Evolutionary conservation across 1,284 basidiomycete genomes (phyloP), one percentile per base, ranked within the genome.

Genomic region (Athelia sp.): DNA sequence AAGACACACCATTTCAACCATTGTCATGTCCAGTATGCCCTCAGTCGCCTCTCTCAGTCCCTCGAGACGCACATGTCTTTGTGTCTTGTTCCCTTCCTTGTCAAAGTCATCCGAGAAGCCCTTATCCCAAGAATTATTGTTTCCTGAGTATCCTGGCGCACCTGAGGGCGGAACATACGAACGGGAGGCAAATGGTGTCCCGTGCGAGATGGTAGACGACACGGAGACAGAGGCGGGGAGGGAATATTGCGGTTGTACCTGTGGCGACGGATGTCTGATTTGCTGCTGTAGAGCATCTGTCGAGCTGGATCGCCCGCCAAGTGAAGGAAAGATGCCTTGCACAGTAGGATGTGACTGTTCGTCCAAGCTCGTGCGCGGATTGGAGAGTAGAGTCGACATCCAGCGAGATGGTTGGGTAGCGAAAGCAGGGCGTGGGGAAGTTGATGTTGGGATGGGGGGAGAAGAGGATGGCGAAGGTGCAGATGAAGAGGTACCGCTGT

Each of bases 1-100:
- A 35, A 46, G 15, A 66, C 81, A 46, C 57, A 90, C 87, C 66
- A 74, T 56, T 56, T 84, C 74, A 3, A 86, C 87, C 11, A 89
- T 62, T 9, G 67, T 66, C 1, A 67, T 59, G 2, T 63, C 72
- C 46, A 93, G 61, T 3, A 93, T 78, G 0, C 70, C 67, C 0
- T 60, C 59, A 0, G 90, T 93, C 3, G 65, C 66, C 35, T 81
- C 74, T 60, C 61, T 75, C 56, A 79, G 67, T 10, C 80, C 87
- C 0, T 65, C 55, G 19, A 89, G 67, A 46, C 68, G 63, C n/a
- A 83, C 59, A 18, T 59, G 26, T 62, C 19, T 72, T 75, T 14
- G 56, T 72, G 54, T 79, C 67, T 2, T 69, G 65, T 1, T 29
- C 26, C 62, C 53, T 17, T 56, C 56, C n/a, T 45, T 56, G 50